Conservation (phyloP, 345 rosid species). For the Arabidopsis suecica region DNA sequence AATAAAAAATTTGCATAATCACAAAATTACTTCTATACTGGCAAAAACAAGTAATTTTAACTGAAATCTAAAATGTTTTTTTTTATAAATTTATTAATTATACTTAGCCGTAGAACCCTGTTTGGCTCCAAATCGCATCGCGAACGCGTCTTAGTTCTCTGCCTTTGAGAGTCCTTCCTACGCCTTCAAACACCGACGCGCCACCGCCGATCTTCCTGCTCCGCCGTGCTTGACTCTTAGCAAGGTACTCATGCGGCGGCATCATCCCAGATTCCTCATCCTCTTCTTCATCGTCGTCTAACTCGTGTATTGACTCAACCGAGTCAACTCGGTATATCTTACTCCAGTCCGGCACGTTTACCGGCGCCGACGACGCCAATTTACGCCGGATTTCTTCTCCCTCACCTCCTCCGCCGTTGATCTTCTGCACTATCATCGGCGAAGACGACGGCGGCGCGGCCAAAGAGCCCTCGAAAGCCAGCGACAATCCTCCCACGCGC, state of each 20-base stretch:
- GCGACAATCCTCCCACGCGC: conserved; percentile 70
- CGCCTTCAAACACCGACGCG: conserved; percentile 84
- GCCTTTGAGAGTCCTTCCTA: conserved; percentile 92
- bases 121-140: conserved; percentile 95
- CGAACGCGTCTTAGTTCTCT: conserved; percentile 92
- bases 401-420: conserved; percentile 49
- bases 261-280: conserved; percentile 63
- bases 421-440: conserved; percentile 73
- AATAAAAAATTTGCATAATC: neutral
- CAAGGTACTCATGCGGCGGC: conserved; percentile 96
- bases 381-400: conserved; percentile 25
- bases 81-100: neutral
- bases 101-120: conserved; percentile 70
- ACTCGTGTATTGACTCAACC: conserved; percentile 72
- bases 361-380: conserved; percentile 68
- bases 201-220: conserved; percentile 48
- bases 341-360: conserved; percentile 97
- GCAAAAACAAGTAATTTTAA: conserved; percentile 36
- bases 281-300: conserved; percentile 59
- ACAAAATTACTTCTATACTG: conserved; percentile 38
- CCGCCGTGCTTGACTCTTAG: conserved; percentile 64
- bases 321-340: conserved; percentile 78
- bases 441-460: conserved; percentile 40
- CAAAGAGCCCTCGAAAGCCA: conserved; percentile 60
- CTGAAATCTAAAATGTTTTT: conserved; percentile 12